Percentiles rank a stretch among this genome's conserved stretches.
Evolutionary conservation across 129 eudicot species (phyloP).

Genomic region (Logfia minima): DNA sequence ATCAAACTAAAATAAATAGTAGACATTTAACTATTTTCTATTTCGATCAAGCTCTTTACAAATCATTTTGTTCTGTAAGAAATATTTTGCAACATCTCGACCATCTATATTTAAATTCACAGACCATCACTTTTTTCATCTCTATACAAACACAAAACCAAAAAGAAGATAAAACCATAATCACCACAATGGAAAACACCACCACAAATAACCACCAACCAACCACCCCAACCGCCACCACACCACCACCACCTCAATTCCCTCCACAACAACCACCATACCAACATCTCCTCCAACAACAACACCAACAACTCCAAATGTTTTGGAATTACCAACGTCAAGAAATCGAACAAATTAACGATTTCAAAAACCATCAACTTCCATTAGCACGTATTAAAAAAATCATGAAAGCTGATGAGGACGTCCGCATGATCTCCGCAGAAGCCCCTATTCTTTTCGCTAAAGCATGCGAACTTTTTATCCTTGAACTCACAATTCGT

Average conservation of each 20-base stretch:
- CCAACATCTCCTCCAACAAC: constrained; percentile 84
- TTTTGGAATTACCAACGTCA: constrained; percentile 85
- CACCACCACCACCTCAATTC: constrained; percentile 35
- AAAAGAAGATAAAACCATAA: not conserved
- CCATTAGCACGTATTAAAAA: constrained; percentile 77
- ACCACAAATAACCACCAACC: constrained; percentile 40
- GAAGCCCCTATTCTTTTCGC: constrained; percentile 85
- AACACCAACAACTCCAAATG: constrained; percentile 82
- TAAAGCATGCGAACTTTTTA: constrained; percentile 83
- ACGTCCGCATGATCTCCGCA: constrained; percentile 86
- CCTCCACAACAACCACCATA: constrained; percentile 44
- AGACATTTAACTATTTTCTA: no score
- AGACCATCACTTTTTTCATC: constrained; percentile 2
- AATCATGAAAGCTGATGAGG: constrained; percentile 77
- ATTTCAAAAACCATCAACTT: constrained; percentile 84
- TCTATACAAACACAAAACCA: not conserved
- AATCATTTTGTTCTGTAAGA: no score
- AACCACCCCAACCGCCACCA: constrained; percentile 29
- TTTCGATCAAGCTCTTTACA: not conserved
- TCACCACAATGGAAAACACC: constrained; percentile 36
- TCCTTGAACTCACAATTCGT: constrained; percentile 74
- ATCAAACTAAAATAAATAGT: no score
- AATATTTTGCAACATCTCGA: not conserved
- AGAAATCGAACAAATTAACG: constrained; percentile 74
- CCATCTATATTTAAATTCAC: constrained; percentile 2